phyloP scores from a whole-genome alignment of 805 yeast genomes.

The Peterozyma toletana region DNA sequence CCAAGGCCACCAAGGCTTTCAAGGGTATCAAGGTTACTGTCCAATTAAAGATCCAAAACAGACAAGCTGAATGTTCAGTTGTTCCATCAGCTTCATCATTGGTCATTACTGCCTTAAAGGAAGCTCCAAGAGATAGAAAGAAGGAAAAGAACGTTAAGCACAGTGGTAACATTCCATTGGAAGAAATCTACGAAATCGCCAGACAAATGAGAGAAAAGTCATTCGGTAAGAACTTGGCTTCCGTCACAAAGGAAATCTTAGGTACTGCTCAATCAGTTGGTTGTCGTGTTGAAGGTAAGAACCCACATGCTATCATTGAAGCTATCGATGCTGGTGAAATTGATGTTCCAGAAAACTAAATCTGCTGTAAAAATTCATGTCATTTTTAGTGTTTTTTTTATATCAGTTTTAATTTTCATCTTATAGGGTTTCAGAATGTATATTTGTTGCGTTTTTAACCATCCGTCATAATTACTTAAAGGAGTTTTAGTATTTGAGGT shows the following conservation, averaged over 20 bases:
- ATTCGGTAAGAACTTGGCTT: slow-evolving; percentile 94
- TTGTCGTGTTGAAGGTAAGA: slow-evolving; percentile 98
- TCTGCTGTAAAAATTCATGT: slow-evolving; percentile 9
- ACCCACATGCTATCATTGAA: slow-evolving; percentile 98
- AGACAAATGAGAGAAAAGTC: slow-evolving; percentile 97
- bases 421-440: slow-evolving; percentile 13
- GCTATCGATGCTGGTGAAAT: slow-evolving; percentile 98
- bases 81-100: slow-evolving; percentile 99
- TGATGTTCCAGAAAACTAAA: slow-evolving; percentile 79
- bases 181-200: slow-evolving; percentile 94
- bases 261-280: slow-evolving; percentile 99
- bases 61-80: slow-evolving; percentile 98
- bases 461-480: too few species aligned
- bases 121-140: slow-evolving; percentile 99
- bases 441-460: slow-evolving; percentile 5
- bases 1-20: slow-evolving; percentile 98
- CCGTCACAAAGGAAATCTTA: slow-evolving; percentile 96
- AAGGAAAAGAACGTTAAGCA: slow-evolving; percentile 99
- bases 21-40: slow-evolving; percentile 99
- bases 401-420: background rate
- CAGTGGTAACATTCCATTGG: slow-evolving; percentile 97
- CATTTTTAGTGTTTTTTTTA: slow-evolving; percentile 14
- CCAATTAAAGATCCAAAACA: slow-evolving; percentile 97
- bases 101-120: slow-evolving; percentile 98
- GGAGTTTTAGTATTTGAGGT: too few species aligned